A percentile compares a stretch with the other conserved stretches of the same genome.
Evolutionary conservation across 2,329 filamentous ascomycete genomes (phyloP).

Genomic region (Didymella keratinophila): DNA sequence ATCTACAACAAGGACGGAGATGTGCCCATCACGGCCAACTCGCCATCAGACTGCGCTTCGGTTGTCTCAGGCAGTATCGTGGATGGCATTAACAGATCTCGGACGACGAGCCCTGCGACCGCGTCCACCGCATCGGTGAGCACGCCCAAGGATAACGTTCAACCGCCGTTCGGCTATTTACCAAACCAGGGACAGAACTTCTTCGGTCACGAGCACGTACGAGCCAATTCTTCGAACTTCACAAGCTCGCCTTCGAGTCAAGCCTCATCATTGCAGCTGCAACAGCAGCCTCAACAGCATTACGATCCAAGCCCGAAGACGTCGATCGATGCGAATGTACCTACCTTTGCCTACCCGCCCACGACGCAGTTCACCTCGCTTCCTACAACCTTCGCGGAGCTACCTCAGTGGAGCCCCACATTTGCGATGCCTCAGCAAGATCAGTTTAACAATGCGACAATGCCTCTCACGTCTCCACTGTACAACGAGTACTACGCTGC

Average conservation of each 20-base stretch:
- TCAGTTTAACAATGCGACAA: conserved; percentile 33
- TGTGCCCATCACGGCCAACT: conserved; percentile 57
- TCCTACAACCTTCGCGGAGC: conserved; percentile 48
- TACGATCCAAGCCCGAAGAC: conserved; percentile 43
- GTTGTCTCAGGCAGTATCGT: conserved; percentile 51
- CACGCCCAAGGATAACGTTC: conserved; percentile 46
- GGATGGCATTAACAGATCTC: conserved; percentile 54
- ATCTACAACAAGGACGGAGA: conserved; percentile 75
- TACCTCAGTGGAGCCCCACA: conserved; percentile 48
- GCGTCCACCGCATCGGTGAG: conserved; percentile 49
- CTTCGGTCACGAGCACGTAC: conserved; percentile 39
- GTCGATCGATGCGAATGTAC: conserved; percentile 39
- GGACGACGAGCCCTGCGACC: conserved; percentile 56
- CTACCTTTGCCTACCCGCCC: conserved; percentile 40
- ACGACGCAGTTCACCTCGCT: conserved; percentile 44
- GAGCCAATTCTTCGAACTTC: conserved; percentile 28
- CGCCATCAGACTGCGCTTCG: conserved; percentile 57
- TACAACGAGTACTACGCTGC: conserved; percentile 48
- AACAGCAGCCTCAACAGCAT: conserved; percentile 39
- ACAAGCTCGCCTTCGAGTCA: conserved; percentile 33
- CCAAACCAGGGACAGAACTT: conserved; percentile 42
- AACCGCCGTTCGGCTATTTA: conserved; percentile 50
- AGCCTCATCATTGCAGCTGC: conserved; percentile 36
- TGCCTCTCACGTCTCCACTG: conserved; percentile 39
- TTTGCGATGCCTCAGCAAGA: conserved; percentile 48